Percentiles rank a stretch among this genome's conserved stretches.
These are phyloP conservation scores for Pseudopediastrum boryanum DNA, from an alignment of 139 green algal genomes.

Conservation along the genomic window DNA sequence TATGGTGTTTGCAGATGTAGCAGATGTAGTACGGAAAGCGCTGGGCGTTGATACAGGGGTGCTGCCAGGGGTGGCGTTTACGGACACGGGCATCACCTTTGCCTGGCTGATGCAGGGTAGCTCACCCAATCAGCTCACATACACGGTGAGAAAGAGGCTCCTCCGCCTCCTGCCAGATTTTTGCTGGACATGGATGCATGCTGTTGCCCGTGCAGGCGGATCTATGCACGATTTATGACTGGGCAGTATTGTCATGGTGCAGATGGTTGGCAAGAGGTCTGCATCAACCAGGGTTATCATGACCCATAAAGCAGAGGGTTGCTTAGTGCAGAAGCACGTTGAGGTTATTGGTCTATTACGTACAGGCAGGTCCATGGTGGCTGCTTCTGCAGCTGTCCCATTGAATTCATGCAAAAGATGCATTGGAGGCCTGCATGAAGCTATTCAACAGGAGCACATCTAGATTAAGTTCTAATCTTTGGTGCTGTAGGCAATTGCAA, in stretches of 20 bases:
- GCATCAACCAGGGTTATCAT: neutral
- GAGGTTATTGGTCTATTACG: too few relatives aligned
- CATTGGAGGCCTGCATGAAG: too few relatives aligned
- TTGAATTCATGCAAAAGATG: too few relatives aligned
- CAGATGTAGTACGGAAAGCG: neutral
- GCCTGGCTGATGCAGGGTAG: slow-evolving; percentile 23
- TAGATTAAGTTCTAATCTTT: too few relatives aligned
- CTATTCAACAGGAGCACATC: too few relatives aligned
- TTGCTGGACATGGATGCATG: neutral
- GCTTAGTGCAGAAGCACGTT: too few relatives aligned
- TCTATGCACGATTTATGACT: neutral
- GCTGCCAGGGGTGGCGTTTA: slow-evolving; percentile 27
- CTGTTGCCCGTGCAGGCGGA: neutral
- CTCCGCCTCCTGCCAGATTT: neutral
- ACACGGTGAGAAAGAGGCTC: slow-evolving; percentile 12
- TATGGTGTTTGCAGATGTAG: slow-evolving; percentile 19
- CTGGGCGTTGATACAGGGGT: slow-evolving; percentile 21
- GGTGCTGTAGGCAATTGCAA: slow-evolving; percentile 26
- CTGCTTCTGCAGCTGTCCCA: too few relatives aligned
- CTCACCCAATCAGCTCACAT: slow-evolving; percentile 30
- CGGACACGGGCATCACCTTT: slow-evolving; percentile 29
- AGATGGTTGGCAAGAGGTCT: neutral
- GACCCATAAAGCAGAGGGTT: too few relatives aligned
- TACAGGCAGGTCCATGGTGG: too few relatives aligned
- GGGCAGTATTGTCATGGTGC: neutral